Conservation (phyloP, 352 stramenopile species). For the Globisporangium yorkense region DNA sequence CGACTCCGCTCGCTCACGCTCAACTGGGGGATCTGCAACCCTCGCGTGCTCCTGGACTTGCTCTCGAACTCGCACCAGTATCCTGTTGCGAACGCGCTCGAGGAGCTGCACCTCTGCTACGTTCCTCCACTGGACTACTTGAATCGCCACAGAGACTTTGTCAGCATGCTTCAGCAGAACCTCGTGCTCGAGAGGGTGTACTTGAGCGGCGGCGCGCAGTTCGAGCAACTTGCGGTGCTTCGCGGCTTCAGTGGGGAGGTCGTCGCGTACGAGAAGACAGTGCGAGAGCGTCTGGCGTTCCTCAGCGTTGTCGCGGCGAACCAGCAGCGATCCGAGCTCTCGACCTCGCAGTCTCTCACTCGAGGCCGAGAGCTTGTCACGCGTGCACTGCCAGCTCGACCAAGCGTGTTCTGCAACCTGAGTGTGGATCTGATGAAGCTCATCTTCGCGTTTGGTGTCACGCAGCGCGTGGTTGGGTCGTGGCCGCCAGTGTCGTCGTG, state of each 20-base stretch:
- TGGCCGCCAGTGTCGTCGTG: neutral
- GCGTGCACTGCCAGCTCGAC: neutral
- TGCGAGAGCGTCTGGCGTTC: neutral
- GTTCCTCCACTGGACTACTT: neutral
- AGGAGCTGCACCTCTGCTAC: constrained; percentile 1
- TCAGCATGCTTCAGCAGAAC: neutral
- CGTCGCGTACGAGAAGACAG: neutral
- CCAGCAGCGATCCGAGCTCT: neutral
- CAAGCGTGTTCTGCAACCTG: neutral
- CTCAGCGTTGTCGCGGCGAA: neutral
- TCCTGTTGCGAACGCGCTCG: neutral
- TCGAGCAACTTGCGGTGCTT: neutral
- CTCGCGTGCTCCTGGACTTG: constrained; percentile 1
- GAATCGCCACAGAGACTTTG: neutral
- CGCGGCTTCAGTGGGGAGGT: neutral
- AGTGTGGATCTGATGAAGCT: neutral
- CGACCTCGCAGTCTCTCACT: neutral
- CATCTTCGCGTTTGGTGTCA: neutral
- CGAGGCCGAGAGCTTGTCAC: neutral
- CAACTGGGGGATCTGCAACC: constrained; percentile 4
- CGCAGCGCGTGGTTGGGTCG: neutral
- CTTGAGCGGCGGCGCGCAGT: neutral
- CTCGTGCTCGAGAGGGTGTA: neutral
- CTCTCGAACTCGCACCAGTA: neutral
- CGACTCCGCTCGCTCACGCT: constrained; percentile 5